Percentiles rank a stretch among this genome's conserved stretches.
These are phyloP conservation scores for Citrus glauca DNA, from an alignment of 345 rosid genomes.

Conservation along the genomic window DNA sequence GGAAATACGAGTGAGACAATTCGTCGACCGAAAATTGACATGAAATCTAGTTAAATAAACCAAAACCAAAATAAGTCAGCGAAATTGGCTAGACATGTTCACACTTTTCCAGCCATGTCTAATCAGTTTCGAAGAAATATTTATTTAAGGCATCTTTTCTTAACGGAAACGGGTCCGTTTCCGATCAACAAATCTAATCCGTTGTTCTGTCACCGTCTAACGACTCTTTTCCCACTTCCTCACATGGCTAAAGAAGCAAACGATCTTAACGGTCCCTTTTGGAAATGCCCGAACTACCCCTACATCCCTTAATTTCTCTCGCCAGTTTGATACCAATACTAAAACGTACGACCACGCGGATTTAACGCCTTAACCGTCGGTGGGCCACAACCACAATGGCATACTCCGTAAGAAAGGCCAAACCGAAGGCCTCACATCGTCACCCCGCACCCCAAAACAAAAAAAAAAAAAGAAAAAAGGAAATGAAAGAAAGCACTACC, in stretches of 20 bases:
- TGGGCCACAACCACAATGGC: slow-evolving; percentile 46
- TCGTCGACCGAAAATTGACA: not conserved
- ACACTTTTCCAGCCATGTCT: not conserved
- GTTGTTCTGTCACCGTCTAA: slow-evolving; percentile 7
- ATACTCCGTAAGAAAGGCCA: slow-evolving; percentile 36
- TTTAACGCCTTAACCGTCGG: slow-evolving; percentile 75
- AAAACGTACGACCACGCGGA: slow-evolving; percentile 35
- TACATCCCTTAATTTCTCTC: no score
- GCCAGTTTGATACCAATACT: not conserved
- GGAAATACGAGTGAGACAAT: not conserved
- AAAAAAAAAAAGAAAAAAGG: no score
- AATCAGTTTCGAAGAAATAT: no score
- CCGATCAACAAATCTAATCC: not conserved
- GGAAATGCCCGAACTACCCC: slow-evolving; percentile 32
- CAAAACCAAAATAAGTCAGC: not conserved
- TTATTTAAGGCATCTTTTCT: not conserved
- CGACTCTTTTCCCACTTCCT: slow-evolving; percentile 8
- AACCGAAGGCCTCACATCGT: slow-evolving; percentile 2
- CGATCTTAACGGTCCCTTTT: slow-evolving; percentile 21
- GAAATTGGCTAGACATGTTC: slow-evolving; percentile 16
- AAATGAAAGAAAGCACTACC: not conserved
- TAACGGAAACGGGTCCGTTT: not conserved
- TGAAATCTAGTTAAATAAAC: not conserved
- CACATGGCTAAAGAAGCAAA: slow-evolving; percentile 15
- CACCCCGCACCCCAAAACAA: not conserved